Evolutionary conservation across 2,329 filamentous ascomycete genomes (phyloP).

Genomic region (Thermothelomyces thermophilus): DNA sequence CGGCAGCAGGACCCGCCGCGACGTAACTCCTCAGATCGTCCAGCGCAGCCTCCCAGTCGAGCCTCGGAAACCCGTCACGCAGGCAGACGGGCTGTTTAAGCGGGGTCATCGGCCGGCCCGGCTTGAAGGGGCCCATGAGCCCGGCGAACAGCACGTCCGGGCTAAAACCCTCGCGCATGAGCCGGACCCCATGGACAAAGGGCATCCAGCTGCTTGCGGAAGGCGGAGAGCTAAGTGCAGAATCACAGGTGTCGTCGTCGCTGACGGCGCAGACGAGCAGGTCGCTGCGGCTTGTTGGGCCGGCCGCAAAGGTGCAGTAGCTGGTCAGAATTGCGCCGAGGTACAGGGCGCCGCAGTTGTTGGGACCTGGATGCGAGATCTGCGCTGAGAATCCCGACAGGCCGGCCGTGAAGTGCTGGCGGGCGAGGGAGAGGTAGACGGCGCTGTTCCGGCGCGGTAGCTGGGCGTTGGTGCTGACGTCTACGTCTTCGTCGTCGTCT

Average conservation of each 20-base stretch:
- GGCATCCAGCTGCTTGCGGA: neutral
- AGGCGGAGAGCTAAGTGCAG: neutral
- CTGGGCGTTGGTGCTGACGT: neutral
- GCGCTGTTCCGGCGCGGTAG: neutral
- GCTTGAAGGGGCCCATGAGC: neutral
- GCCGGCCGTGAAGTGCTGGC: constrained; percentile 8
- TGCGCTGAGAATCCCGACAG: constrained; percentile 9
- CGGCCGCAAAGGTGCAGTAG: constrained; percentile 5
- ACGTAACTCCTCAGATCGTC: constrained; percentile 1
- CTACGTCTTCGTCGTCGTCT: neutral
- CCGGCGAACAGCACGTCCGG: constrained; percentile 8
- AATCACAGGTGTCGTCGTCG: neutral
- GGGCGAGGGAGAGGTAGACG: constrained; percentile 8
- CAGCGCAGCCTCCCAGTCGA: constrained; percentile 5
- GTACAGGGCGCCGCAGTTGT: constrained; percentile 10
- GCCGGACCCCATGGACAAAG: constrained; percentile 2
- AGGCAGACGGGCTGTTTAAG: neutral
- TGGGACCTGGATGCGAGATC: constrained; percentile 4
- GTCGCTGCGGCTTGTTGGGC: neutral
- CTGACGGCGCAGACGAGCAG: constrained; percentile 2
- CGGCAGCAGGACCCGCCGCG: neutral
- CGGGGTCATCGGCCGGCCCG: neutral
- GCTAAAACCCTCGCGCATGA: constrained; percentile 2
- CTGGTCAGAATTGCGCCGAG: constrained; percentile 2
- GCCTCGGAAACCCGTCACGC: neutral